Evolutionary conservation across 2,329 filamentous ascomycete genomes (phyloP), one percentile per base, ranked within the genome.

Genomic region (Sclerotinia borealis): DNA sequence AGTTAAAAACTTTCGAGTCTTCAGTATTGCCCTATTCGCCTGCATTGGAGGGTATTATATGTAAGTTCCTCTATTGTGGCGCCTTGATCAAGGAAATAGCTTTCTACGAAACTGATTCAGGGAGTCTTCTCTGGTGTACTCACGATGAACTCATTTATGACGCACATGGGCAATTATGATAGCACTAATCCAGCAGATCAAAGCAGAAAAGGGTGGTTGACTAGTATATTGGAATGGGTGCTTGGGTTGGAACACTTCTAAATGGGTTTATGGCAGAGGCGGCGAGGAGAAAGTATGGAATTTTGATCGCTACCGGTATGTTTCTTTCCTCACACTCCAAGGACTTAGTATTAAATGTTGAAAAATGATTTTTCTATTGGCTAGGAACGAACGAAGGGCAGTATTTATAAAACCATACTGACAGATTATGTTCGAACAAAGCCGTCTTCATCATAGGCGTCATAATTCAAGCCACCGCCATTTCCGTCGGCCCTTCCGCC

Each of bases 81-180:
- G 3, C 10, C 2, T 5, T 49, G 27, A 49, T 25, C 1, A 13
- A 34, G 1, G 22, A 22, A 58, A 29, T 27, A 19, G 5, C 2
- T 39, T n/a, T 8, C 19, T 22, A 19, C 11, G 13, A 10, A 49
- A 17, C 22, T 51, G 11, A 60, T 22, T 39, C 6, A 91, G 73
- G 89, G 89, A 68, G 87, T 91, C 76, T 90, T 91, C 76, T 85
- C 84, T n/a, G 88, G 89, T 29, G 84, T 92, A 9, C 73, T 86
- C 10, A 79, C 79, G 19, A 85, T 86, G 83, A 77, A 77, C 1
- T 70, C 81, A 5, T 85, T 85, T 65, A 76, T 80, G 66, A 70
- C 74, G 2, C 68, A 85, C 64, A 85, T 85, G 83, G 82, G 80
- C 56, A 78, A 79, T 39, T 84, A 84, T 66, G 78, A 79, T 64